phyloP scores from a whole-genome alignment of 495 filamentous ascomycete species.

The Daldinia caldariorum region DNA sequence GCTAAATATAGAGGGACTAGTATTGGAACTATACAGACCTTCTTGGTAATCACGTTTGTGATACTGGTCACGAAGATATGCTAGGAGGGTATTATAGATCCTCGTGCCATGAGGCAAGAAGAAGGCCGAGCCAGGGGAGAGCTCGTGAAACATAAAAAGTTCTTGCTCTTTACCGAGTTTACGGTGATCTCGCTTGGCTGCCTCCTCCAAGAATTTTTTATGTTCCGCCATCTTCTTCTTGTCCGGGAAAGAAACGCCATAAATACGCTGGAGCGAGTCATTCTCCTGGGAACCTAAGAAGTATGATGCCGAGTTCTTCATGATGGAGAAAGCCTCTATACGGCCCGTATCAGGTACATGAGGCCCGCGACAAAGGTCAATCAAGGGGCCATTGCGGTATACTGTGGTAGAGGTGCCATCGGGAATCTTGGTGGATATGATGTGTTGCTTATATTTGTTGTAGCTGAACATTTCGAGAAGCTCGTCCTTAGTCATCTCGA shows the following conservation, averaged over 20 bases:
- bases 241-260: slow-evolving; percentile 96
- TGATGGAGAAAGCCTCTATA: slow-evolving; percentile 92
- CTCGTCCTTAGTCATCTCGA: slow-evolving; percentile 87
- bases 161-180: slow-evolving; percentile 94
- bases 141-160: slow-evolving; percentile 94
- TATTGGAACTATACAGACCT: slow-evolving; percentile 26
- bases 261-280: slow-evolving; percentile 93
- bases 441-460: slow-evolving; percentile 94
- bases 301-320: slow-evolving; percentile 93
- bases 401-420: slow-evolving; percentile 92
- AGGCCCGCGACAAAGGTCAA: slow-evolving; percentile 69
- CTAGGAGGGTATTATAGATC: slow-evolving; percentile 88
- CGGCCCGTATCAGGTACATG: slow-evolving; percentile 93
- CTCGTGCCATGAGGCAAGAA: slow-evolving; percentile 90
- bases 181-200: slow-evolving; percentile 92
- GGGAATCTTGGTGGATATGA: slow-evolving; percentile 90
- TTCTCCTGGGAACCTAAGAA: slow-evolving; percentile 93
- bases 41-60: slow-evolving; percentile 94
- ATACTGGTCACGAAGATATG: slow-evolving; percentile 85
- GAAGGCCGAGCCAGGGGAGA: slow-evolving; percentile 91
- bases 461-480: slow-evolving; percentile 95
- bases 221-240: slow-evolving; percentile 92
- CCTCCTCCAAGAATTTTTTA: slow-evolving; percentile 92
- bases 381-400: slow-evolving; percentile 73
- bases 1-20: slow-evolving; percentile 1